Evolutionary conservation across 31 red algal species (phyloP).

Genomic region (Pterothamnion heteromorphum): DNA sequence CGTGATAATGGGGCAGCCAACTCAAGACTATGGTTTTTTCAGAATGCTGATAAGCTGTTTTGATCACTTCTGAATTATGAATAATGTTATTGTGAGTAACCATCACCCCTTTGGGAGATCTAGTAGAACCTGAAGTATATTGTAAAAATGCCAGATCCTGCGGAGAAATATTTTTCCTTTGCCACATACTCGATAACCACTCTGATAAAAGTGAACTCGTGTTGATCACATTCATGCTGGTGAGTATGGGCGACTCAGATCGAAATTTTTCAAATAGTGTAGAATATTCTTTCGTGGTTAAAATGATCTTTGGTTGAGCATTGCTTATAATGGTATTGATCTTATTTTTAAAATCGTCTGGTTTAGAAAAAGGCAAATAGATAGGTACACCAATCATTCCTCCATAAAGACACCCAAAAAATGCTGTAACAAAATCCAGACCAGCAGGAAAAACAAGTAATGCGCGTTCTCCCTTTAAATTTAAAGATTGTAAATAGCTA

Average conservation of each 20-base stretch:
- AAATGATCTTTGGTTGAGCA: not conserved
- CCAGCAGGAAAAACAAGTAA: not conserved
- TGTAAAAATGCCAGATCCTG: conserved; percentile 26
- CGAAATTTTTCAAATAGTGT: no score
- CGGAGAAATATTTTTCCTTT: no score
- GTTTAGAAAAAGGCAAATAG: not conserved
- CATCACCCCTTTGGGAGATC: conserved; percentile 16
- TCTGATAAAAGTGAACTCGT: no score
- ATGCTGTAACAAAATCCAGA: not conserved
- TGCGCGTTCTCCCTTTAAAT: not conserved
- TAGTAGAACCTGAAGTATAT: conserved; percentile 12
- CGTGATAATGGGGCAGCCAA: conserved; percentile 23
- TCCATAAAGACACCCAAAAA: conserved; percentile 24
- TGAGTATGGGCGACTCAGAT: no score
- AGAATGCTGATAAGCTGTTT: not conserved
- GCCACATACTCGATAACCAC: no score
- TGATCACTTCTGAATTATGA: not conserved
- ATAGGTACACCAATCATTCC: not conserved
- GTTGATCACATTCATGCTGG: no score
- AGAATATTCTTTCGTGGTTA: not conserved
- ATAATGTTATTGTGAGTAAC: conserved; percentile 13
- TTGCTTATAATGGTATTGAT: not conserved
- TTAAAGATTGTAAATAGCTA: not conserved
- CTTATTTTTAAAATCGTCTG: not conserved
- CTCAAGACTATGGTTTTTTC: not conserved